phyloP scores from a whole-genome alignment of 164 flowering plant species.

The Pachysandra terminalis region DNA sequence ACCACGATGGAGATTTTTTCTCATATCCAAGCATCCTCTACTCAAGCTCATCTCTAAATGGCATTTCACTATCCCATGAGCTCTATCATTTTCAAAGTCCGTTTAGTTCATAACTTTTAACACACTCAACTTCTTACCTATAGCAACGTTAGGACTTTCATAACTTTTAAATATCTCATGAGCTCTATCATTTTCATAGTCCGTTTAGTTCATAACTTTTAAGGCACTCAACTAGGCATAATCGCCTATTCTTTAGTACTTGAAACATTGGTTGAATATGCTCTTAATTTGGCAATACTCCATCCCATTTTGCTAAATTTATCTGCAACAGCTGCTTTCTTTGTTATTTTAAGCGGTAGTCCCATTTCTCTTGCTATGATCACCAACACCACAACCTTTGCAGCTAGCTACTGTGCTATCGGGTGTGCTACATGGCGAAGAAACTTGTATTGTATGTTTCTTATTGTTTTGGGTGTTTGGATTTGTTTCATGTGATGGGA shows the following conservation, averaged over 20 bases:
- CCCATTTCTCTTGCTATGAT: slow-evolving; percentile 92
- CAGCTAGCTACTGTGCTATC: slow-evolving; percentile 80
- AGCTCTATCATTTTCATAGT: too few species aligned
- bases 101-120: too few species aligned
- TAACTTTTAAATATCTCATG: too few species aligned
- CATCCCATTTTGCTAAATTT: slow-evolving; percentile 73
- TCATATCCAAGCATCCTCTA: too few species aligned
- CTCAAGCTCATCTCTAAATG: too few species aligned
- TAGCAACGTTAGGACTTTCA: too few species aligned
- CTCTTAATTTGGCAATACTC: slow-evolving; percentile 78
- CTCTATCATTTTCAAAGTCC: too few species aligned
- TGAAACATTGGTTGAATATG: slow-evolving; percentile 51
- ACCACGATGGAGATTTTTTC: too few species aligned
- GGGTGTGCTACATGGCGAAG: slow-evolving; percentile 74
- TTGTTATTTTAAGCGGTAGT: slow-evolving; percentile 55
- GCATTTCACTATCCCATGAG: too few species aligned
- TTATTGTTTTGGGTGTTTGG: slow-evolving; percentile 76
- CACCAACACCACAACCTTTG: slow-evolving; percentile 90
- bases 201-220: too few species aligned
- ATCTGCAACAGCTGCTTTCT: slow-evolving; percentile 86
- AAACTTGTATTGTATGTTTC: slow-evolving; percentile 53
- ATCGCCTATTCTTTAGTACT: slow-evolving; percentile 20
- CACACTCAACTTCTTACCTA: too few species aligned
- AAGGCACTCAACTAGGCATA: too few species aligned
- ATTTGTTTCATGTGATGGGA: slow-evolving; percentile 50